Evolutionary conservation across 140 eudicot species (phyloP).

Genomic region (Erigeron philadelphicus): DNA sequence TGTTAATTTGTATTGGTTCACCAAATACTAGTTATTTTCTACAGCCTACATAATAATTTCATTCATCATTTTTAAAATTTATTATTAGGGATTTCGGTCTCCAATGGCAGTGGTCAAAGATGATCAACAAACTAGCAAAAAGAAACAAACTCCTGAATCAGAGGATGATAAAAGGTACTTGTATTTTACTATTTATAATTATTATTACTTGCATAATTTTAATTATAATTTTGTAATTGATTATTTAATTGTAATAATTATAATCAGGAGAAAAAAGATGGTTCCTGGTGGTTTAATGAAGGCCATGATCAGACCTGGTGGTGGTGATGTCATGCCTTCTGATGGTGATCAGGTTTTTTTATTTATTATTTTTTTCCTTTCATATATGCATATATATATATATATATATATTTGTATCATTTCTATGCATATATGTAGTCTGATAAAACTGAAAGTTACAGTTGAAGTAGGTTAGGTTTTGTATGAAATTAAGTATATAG

Average conservation of each 20-base stretch:
- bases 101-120: slow-evolving; percentile 52
- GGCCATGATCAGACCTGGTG: slow-evolving; percentile 86
- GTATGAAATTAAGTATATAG: slow-evolving; percentile 15
- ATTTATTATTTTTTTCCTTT: neutral
- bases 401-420: too few relatives aligned
- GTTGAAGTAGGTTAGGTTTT: neutral
- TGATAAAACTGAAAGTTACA: neutral
- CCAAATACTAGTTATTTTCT: slow-evolving; percentile 14
- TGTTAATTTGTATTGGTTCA: slow-evolving; percentile 4
- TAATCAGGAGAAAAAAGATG: slow-evolving; percentile 69
- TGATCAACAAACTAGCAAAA: slow-evolving; percentile 42
- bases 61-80: slow-evolving; percentile 34
- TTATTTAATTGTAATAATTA: neutral
- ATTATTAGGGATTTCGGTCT: neutral
- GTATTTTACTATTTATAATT: neutral
- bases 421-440: too few relatives aligned
- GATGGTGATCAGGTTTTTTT: slow-evolving; percentile 84
- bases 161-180: slow-evolving; percentile 40
- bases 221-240: neutral
- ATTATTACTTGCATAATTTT: neutral
- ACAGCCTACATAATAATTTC: slow-evolving; percentile 20
- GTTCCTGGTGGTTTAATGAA: slow-evolving; percentile 95
- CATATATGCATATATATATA: neutral
- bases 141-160: slow-evolving; percentile 40
- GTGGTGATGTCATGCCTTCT: slow-evolving; percentile 59